Conservation (phyloP, 495 filamentous ascomycete genomes). For the Parathielavia hyrcaniae region DNA sequence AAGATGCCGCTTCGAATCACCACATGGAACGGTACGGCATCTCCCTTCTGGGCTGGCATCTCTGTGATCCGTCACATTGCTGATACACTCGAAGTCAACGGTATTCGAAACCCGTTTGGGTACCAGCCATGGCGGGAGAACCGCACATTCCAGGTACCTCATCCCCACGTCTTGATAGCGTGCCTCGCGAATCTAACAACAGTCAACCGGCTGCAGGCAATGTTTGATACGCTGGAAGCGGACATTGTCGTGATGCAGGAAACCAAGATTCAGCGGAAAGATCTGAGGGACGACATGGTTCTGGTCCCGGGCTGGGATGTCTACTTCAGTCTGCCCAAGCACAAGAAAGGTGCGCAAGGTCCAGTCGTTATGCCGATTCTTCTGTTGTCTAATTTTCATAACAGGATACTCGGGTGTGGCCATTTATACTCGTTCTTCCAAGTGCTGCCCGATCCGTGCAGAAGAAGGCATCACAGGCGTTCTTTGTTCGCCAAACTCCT, state of each 20-base stretch:
- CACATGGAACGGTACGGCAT: constrained; percentile 75
- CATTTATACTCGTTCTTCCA: constrained; percentile 86
- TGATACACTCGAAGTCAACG: constrained; percentile 61
- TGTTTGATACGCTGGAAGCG: constrained; percentile 91
- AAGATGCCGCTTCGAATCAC: constrained; percentile 73
- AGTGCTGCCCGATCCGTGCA: constrained; percentile 80
- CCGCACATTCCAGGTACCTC: constrained; percentile 68
- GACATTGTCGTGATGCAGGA: constrained; percentile 96
- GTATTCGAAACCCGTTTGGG: constrained; percentile 93
- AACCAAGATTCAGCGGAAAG: constrained; percentile 92
- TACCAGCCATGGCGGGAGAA: constrained; percentile 92
- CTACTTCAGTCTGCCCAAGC: constrained; percentile 83
- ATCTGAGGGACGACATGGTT: constrained; percentile 93
- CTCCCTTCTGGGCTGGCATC: constrained; percentile 1
- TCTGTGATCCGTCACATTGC: background rate
- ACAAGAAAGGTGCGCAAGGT: constrained; percentile 79
- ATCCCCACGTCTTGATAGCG: background rate
- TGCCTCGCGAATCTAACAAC: background rate
- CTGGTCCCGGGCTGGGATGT: constrained; percentile 94
- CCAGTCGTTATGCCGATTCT: background rate
- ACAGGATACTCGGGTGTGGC: constrained; percentile 94
- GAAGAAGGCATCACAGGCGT: constrained; percentile 90
- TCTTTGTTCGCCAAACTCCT: constrained; percentile 68
- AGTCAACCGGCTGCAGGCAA: constrained; percentile 47
- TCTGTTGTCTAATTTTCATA: constrained; percentile 14